phyloP scores from a whole-genome alignment of 352 stramenopile species.

The Pythium diclinum region DNA sequence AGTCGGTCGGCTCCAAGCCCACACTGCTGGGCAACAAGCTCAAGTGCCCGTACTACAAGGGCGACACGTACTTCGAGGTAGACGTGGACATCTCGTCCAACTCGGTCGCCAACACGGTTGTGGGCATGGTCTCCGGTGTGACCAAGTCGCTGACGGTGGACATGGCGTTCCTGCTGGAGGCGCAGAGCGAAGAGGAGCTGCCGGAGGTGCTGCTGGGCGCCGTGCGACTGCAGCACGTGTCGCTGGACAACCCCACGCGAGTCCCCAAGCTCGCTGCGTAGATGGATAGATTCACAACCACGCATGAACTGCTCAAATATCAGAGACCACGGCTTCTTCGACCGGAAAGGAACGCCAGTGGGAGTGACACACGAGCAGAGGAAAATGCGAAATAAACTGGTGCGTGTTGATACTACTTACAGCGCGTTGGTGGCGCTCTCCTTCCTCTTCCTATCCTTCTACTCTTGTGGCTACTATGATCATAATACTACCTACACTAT shows the following conservation, averaged over 20 bases:
- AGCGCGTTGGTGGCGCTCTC: constrained; percentile 2
- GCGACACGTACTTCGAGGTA: constrained; percentile 94
- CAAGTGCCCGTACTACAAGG: constrained; percentile 84
- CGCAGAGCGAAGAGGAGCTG: constrained; percentile 84
- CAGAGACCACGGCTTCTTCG: background rate
- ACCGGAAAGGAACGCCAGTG: constrained; percentile 7
- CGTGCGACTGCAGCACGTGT: constrained; percentile 80
- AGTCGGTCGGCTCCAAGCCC: constrained; percentile 93
- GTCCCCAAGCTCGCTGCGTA: constrained; percentile 33
- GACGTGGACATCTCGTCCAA: constrained; percentile 95
- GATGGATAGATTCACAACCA: background rate
- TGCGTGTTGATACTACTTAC: constrained; percentile 11
- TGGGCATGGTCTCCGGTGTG: constrained; percentile 87
- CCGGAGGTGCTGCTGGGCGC: constrained; percentile 77
- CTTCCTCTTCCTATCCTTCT: background rate
- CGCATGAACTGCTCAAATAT: background rate
- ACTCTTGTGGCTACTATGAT: constrained; percentile 15
- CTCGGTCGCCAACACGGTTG: constrained; percentile 87
- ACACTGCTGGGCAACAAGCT: constrained; percentile 97
- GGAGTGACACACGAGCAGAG: background rate
- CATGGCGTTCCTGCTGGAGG: constrained; percentile 86
- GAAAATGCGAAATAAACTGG: constrained; percentile 6
- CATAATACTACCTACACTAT: constrained; percentile 11
- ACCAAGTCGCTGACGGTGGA: constrained; percentile 89
- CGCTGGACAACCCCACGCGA: constrained; percentile 69